Percentiles rank a stretch among this genome's conserved stretches.
Conservation (phyloP, 2,329 filamentous ascomycete species). For the Cordyceps tenuipes region DNA sequence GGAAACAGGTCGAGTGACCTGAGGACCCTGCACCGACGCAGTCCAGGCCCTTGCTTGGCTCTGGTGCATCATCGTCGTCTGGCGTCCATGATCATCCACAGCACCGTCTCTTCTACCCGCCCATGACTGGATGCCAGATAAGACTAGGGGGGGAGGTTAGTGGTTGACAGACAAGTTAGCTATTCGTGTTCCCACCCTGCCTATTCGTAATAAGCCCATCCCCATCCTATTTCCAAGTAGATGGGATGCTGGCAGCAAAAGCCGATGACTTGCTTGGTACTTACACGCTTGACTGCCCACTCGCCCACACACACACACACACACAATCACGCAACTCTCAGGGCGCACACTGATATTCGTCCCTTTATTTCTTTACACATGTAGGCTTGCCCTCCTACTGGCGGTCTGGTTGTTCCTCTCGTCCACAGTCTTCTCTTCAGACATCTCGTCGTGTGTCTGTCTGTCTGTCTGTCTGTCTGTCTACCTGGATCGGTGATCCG, state of each 20-base stretch:
- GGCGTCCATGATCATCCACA: neutral
- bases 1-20: neutral
- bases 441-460: neutral
- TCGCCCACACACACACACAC: neutral
- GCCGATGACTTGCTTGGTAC: neutral
- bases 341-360: neutral
- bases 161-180: neutral
- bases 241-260: neutral
- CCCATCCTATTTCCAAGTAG: conserved; percentile 3
- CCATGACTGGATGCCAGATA: neutral
- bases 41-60: neutral
- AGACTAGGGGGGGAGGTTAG: neutral
- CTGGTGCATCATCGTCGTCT: conserved; percentile 2
- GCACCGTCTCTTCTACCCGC: neutral
- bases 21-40: conserved; percentile 1
- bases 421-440: neutral
- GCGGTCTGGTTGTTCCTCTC: neutral
- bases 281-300: neutral
- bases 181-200: neutral
- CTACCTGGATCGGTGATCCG: neutral
- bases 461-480: neutral
- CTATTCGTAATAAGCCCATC: neutral
- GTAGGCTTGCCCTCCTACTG: neutral
- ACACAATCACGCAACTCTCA: neutral
- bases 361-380: neutral